A percentile compares a stretch with the other conserved stretches of the same genome.
Conservation (phyloP, 805 yeast species). For the Candida gorgasii region DNA sequence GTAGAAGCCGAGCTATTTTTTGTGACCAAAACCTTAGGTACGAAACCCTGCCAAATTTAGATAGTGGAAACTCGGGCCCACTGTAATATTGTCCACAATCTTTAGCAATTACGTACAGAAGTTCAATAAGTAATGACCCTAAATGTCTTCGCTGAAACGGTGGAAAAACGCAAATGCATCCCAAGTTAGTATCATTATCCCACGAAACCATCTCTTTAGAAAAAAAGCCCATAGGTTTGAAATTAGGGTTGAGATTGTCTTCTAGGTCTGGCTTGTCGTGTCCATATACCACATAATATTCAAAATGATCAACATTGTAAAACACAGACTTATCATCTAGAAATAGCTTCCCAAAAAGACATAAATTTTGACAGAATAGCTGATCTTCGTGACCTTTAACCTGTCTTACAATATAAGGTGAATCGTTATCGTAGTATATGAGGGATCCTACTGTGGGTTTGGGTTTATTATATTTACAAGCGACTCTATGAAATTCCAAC, state of each 20-base stretch:
- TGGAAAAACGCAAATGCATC: slow-evolving; percentile 89
- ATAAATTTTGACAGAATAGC: slow-evolving; percentile 77
- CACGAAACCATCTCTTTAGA: slow-evolving; percentile 81
- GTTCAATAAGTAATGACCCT: slow-evolving; percentile 80
- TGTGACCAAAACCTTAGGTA: slow-evolving; percentile 78
- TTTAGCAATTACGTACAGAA: slow-evolving; percentile 73
- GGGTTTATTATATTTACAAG: slow-evolving; percentile 37
- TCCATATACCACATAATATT: slow-evolving; percentile 74
- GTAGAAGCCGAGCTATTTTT: slow-evolving; percentile 24
- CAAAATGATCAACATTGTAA: slow-evolving; percentile 76
- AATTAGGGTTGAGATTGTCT: slow-evolving; percentile 10
- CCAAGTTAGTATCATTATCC: slow-evolving; percentile 77
- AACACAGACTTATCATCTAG: slow-evolving; percentile 87
- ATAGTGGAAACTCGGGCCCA: slow-evolving; percentile 91
- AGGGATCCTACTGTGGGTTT: slow-evolving; percentile 61
- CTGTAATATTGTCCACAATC: slow-evolving; percentile 59
- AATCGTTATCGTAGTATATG: slow-evolving; percentile 60
- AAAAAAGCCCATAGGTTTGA: slow-evolving; percentile 82
- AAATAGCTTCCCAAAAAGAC: slow-evolving; percentile 83
- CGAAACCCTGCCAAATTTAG: slow-evolving; percentile 74
- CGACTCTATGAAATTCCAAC: slow-evolving; percentile 50
- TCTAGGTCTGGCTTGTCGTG: slow-evolving; percentile 23
- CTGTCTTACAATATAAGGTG: slow-evolving; percentile 53
- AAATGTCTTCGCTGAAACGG: slow-evolving; percentile 80
- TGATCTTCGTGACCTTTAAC: slow-evolving; percentile 66